Conservation (phyloP, 371 early-diverging fungal species). For the Mortierella sp. region DNA sequence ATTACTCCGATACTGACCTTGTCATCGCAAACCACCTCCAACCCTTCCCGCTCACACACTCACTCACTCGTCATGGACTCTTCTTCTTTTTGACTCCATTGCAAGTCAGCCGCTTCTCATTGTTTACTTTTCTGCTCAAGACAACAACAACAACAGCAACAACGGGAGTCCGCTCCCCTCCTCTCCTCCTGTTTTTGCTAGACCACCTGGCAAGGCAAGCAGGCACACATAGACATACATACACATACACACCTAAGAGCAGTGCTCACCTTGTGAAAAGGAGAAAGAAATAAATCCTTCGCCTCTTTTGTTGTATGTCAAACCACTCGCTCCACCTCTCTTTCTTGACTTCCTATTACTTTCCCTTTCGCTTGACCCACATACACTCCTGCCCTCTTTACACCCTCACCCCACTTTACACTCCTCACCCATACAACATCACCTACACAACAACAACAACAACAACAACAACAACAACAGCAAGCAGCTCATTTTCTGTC, state of each 20-base stretch:
- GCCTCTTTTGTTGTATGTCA: not conserved
- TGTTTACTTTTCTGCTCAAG: too few species aligned
- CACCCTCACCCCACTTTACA: not conserved
- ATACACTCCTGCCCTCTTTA: not conserved
- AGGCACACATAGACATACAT: not conserved
- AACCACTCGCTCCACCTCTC: not conserved
- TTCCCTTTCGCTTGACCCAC: not conserved
- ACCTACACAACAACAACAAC: too few species aligned
- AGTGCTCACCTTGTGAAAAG: not conserved
- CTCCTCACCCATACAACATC: too few species aligned
- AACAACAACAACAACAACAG: too few species aligned
- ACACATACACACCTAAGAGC: not conserved
- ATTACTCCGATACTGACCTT: not conserved
- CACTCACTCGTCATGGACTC: too few species aligned
- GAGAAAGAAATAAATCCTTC: not conserved
- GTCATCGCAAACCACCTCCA: not conserved
- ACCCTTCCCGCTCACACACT: not conserved
- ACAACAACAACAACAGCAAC: not conserved
- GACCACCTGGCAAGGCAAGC: not conserved
- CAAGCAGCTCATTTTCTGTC: too few species aligned
- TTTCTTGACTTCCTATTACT: not conserved
- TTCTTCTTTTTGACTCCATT: not conserved
- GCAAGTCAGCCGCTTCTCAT: not conserved
- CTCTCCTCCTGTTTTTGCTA: not conserved
- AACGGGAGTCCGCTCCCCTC: not conserved